phyloP scores from a whole-genome alignment of 2,329 filamentous ascomycete species.

The Gyromitra esculenta region DNA sequence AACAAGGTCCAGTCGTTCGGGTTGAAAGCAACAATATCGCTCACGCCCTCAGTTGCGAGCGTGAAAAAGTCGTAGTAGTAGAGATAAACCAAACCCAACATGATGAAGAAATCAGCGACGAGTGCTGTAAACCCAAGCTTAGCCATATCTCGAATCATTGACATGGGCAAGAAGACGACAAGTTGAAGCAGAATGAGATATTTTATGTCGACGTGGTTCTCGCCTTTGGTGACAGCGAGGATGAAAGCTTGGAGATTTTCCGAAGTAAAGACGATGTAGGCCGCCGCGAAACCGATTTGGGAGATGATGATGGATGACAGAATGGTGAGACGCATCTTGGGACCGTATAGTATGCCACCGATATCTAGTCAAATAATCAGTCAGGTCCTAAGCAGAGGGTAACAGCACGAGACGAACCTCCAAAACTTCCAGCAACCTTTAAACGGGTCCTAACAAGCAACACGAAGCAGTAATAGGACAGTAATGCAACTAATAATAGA shows the following conservation, averaged over 20 bases:
- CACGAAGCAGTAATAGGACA: conserved; percentile 98
- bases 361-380: conserved; percentile 69
- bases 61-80: conserved; percentile 95
- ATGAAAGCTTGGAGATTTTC: conserved; percentile 97
- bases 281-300: conserved; percentile 65
- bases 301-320: conserved; percentile 92
- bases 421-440: conserved; percentile 91
- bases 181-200: conserved; percentile 94
- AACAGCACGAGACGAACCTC: conserved; percentile 60
- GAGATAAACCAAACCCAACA: conserved; percentile 89
- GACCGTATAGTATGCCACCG: conserved; percentile 88
- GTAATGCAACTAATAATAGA: conserved; percentile 80
- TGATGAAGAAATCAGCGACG: conserved; percentile 91
- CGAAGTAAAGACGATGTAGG: conserved; percentile 77
- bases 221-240: conserved; percentile 87
- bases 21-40: conserved; percentile 93
- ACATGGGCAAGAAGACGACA: conserved; percentile 92
- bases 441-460: conserved; percentile 87
- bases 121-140: conserved; percentile 96
- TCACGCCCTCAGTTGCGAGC: conserved; percentile 74
- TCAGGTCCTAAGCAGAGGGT: neutral
- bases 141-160: conserved; percentile 92
- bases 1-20: conserved; percentile 92
- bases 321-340: conserved; percentile 87
- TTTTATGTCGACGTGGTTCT: conserved; percentile 83